phyloP scores from a whole-genome alignment of 2,329 filamentous ascomycete species.

The Pestalotiopsis sp. region DNA sequence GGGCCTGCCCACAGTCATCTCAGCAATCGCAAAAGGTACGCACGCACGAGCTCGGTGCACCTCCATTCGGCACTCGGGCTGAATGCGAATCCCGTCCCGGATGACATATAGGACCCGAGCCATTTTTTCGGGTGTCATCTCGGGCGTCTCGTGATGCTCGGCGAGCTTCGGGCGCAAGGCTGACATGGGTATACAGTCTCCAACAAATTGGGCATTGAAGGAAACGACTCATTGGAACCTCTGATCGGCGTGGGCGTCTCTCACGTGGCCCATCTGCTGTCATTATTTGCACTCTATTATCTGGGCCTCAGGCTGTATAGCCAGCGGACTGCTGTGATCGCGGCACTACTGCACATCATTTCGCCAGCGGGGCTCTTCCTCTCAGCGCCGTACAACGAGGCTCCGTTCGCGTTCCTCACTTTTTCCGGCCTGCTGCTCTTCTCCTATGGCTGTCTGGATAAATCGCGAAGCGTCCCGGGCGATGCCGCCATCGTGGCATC shows the following conservation, averaged over 20 bases:
- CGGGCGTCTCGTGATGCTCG: not conserved
- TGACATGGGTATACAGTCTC: conserved; percentile 22
- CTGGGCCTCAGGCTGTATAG: conserved; percentile 62
- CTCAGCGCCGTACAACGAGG: conserved; percentile 83
- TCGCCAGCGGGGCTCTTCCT: conserved; percentile 90
- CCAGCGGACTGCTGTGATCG: conserved; percentile 62
- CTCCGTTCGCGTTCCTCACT: conserved; percentile 75
- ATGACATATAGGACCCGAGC: not conserved
- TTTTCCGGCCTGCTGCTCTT: conserved; percentile 76
- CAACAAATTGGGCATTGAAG: conserved; percentile 25
- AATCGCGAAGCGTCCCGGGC: conserved; percentile 30
- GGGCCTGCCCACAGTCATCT: conserved; percentile 47
- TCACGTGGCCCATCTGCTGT: conserved; percentile 75
- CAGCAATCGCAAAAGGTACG: conserved; percentile 36
- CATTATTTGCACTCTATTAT: conserved; percentile 71
- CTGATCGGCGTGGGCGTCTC: conserved; percentile 68
- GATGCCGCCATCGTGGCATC: conserved; percentile 61
- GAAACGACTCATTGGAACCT: conserved; percentile 35
- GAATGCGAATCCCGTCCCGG: not conserved
- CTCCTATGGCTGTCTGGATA: conserved; percentile 47
- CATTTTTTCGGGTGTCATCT: not conserved
- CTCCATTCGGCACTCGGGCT: not conserved
- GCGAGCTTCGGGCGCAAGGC: not conserved
- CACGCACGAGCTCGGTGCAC: not conserved
- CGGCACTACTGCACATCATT: conserved; percentile 76